These are phyloP conservation scores for Punica granatum DNA, from an alignment of 345 rosid genomes.

Conservation along the genomic window DNA sequence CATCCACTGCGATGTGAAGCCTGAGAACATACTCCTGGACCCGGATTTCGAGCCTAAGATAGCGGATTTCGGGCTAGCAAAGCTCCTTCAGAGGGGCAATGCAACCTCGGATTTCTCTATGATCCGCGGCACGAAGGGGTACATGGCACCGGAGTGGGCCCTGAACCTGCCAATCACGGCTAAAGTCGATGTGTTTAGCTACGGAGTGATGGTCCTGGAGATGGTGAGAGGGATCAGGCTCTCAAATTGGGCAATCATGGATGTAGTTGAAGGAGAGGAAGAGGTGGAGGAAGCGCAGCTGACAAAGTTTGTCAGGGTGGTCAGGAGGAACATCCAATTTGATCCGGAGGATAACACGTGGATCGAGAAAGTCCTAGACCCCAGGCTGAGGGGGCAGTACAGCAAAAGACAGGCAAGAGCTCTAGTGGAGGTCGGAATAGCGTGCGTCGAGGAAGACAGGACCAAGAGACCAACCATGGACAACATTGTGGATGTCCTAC, in stretches of 20 bases:
- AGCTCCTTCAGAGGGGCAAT: conserved; percentile 6
- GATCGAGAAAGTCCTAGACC: conserved; percentile 26
- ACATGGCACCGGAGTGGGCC: conserved; percentile 11
- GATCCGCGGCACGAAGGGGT: conserved; percentile 20
- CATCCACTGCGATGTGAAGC: conserved; percentile 24
- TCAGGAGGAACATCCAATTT: conserved; percentile 13
- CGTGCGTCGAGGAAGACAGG: conserved; percentile 28
- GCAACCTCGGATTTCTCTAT: conserved; percentile 5
- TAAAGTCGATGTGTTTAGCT: conserved; percentile 15
- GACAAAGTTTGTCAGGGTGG: conserved; percentile 15
- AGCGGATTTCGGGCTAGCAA: conserved; percentile 25
- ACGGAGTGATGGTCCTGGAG: conserved; percentile 19
- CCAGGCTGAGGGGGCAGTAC: conserved; percentile 21
- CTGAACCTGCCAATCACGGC: conserved; percentile 4
- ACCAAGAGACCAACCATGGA: conserved; percentile 31
- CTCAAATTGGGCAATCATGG: conserved; percentile 16
- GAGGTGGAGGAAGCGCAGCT: conserved; percentile 25
- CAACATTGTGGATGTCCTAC: conserved; percentile 19
- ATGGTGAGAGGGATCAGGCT: conserved; percentile 15
- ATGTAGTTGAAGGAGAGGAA: background rate
- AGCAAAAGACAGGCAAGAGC: conserved; percentile 16
- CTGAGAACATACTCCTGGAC: conserved; percentile 16
- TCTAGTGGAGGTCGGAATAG: conserved; percentile 21
- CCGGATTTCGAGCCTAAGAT: conserved; percentile 12
- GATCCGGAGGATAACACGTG: conserved; percentile 8